These are phyloP conservation scores for Coniferiporia sulphurascens DNA, from an alignment of 1,284 basidiomycete genomes.

Conservation along the genomic window DNA sequence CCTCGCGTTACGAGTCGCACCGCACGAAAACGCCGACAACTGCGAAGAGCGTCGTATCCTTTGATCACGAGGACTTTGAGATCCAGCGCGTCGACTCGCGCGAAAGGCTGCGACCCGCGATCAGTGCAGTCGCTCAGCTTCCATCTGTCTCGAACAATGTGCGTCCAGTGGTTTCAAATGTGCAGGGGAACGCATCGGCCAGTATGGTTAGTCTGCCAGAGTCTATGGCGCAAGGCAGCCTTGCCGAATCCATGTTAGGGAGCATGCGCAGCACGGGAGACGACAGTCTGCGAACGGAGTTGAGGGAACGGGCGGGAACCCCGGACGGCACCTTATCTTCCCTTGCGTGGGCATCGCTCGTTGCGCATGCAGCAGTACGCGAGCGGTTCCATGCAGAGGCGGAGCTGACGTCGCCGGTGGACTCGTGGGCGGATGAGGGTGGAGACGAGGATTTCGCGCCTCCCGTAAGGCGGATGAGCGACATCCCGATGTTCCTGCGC, in stretches of 20 bases:
- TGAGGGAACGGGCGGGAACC: conserved; percentile 7
- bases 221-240: conserved; percentile 4
- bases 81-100: conserved; percentile 15
- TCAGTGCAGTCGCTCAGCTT: conserved; percentile 17
- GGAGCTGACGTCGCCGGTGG: conserved; percentile 6
- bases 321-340: conserved; percentile 11
- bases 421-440: conserved; percentile 4
- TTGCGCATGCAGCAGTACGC: conserved; percentile 8
- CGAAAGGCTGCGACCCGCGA: conserved; percentile 11
- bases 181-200: background rate
- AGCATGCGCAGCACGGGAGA: conserved; percentile 2
- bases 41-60: conserved; percentile 1
- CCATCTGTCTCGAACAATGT: background rate
- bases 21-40: conserved; percentile 10
- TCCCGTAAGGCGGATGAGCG: background rate
- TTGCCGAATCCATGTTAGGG: background rate
- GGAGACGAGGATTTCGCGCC: conserved; percentile 1
- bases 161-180: background rate
- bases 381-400: background rate
- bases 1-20: background rate
- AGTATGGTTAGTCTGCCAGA: conserved; percentile 10
- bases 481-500: conserved; percentile 11
- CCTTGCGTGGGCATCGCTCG: conserved; percentile 18
- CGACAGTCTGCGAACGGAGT: conserved; percentile 10
- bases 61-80: conserved; percentile 15